Conservation (phyloP, 176 grass and related monocot genomes). For the Oryza brachyantha region DNA sequence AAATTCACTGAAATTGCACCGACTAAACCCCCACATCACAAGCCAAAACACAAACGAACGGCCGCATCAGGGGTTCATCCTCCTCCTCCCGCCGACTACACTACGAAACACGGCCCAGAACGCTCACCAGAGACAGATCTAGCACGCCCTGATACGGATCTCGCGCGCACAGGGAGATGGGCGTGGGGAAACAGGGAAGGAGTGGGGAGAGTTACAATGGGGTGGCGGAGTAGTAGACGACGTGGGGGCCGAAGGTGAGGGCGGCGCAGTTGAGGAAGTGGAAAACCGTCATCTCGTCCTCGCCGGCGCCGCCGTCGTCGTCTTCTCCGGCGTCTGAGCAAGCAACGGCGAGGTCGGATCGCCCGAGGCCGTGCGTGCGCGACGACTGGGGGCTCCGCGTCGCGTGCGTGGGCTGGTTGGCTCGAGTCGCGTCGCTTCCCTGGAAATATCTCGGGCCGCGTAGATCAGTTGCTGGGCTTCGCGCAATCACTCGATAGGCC, state of each 20-base stretch:
- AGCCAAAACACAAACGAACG: background rate
- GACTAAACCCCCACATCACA: background rate
- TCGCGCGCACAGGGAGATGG: background rate
- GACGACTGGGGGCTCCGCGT: background rate
- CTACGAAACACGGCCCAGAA: background rate
- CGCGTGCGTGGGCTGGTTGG: no score
- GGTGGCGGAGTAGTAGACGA: conserved; percentile 97
- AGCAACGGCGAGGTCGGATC: conserved; percentile 31
- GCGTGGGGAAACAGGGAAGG: background rate
- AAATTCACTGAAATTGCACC: conserved; percentile 8
- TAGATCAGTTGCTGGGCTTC: background rate
- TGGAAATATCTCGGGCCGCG: background rate
- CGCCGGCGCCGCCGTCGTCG: background rate
- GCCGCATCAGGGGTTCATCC: background rate
- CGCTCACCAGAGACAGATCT: conserved; percentile 23
- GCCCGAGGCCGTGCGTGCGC: conserved; percentile 2
- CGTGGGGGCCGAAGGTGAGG: conserved; percentile 97
- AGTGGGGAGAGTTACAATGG: conserved; percentile 51
- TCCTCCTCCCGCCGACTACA: background rate
- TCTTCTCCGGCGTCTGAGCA: conserved; percentile 34
- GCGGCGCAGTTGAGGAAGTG: conserved; percentile 98
- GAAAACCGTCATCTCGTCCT: conserved; percentile 82
- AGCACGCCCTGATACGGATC: conserved; percentile 24
- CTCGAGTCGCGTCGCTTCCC: background rate
- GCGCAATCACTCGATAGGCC: background rate